Evolutionary conservation across 352 stramenopile genomes (phyloP).

Genomic region (Pythium aquatile): DNA sequence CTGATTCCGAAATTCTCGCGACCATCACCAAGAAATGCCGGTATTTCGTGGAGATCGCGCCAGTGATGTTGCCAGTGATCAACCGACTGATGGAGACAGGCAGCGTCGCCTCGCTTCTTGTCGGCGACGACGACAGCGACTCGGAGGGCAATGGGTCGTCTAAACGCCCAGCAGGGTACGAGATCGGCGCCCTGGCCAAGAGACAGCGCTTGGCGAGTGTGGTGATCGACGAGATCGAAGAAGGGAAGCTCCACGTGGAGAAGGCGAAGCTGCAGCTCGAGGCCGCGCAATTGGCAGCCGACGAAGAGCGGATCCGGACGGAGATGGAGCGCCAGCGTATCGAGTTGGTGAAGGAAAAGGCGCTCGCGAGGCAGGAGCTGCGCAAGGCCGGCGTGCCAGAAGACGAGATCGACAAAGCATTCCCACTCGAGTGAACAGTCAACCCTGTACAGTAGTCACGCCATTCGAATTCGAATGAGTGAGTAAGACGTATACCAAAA

Average conservation of each 20-base stretch:
- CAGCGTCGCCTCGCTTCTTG: background rate
- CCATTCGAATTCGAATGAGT: constrained; percentile 1
- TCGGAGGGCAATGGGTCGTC: background rate
- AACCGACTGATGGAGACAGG: background rate
- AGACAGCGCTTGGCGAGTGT: background rate
- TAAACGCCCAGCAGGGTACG: background rate
- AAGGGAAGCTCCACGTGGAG: background rate
- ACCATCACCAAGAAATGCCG: constrained; percentile 15
- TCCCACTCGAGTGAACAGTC: constrained; percentile 4
- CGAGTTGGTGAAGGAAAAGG: constrained; percentile 18
- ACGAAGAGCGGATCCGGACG: background rate
- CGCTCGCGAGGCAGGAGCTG: constrained; percentile 15
- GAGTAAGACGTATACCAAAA: background rate
- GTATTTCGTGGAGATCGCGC: constrained; percentile 9
- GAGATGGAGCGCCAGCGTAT: constrained; percentile 12
- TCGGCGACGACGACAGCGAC: background rate
- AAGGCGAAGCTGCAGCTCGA: constrained; percentile 8
- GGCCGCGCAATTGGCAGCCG: background rate
- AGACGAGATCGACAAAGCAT: constrained; percentile 16
- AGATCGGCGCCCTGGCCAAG: background rate
- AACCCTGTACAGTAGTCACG: too few species aligned
- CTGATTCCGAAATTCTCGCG: background rate
- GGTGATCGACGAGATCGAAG: background rate
- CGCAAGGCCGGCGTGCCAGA: constrained; percentile 19
- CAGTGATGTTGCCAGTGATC: constrained; percentile 15